A percentile compares a stretch with the other conserved stretches of the same genome.
These are phyloP conservation scores for Eucalyptus cloeziana DNA, from an alignment of 345 rosid species.

Conservation along the genomic window DNA sequence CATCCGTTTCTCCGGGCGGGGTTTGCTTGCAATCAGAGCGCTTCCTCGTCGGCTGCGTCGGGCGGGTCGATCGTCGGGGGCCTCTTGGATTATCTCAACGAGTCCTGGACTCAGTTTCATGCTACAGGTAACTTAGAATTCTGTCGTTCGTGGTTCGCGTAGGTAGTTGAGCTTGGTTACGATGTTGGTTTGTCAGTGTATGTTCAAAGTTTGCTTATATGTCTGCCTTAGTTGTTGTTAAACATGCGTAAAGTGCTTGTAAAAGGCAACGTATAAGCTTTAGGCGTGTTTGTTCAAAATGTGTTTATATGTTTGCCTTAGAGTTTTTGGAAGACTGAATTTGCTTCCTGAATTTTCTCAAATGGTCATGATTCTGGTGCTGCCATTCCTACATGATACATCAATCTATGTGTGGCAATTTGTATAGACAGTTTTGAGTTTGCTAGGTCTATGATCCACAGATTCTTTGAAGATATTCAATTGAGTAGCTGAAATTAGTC, in stretches of 20 bases:
- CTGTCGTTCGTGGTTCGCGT: neutral
- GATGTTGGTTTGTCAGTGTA: neutral
- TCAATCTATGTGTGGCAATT: neutral
- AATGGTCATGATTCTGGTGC: neutral
- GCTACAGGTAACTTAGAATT: conserved; percentile 47
- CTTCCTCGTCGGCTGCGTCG: neutral
- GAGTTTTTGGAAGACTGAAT: neutral
- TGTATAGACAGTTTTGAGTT: neutral
- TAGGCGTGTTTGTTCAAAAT: neutral
- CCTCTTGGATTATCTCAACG: conserved; percentile 56
- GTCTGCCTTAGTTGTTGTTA: neutral
- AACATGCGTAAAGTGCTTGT: neutral
- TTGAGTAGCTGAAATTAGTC: neutral
- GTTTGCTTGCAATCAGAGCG: neutral
- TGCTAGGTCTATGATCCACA: neutral
- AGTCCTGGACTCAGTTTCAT: conserved; percentile 93
- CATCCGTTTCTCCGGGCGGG: neutral
- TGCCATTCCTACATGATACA: neutral
- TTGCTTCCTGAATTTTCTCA: neutral
- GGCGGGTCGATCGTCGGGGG: conserved; percentile 18
- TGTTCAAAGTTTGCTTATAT: neutral
- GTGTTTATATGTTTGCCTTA: too few species aligned
- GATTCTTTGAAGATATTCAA: neutral
- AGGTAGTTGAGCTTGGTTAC: neutral
- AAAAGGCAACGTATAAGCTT: neutral